Base-by-base conservation (phyloP, 495 filamentous ascomycete species). In the Aspergillus wentii region DNA sequence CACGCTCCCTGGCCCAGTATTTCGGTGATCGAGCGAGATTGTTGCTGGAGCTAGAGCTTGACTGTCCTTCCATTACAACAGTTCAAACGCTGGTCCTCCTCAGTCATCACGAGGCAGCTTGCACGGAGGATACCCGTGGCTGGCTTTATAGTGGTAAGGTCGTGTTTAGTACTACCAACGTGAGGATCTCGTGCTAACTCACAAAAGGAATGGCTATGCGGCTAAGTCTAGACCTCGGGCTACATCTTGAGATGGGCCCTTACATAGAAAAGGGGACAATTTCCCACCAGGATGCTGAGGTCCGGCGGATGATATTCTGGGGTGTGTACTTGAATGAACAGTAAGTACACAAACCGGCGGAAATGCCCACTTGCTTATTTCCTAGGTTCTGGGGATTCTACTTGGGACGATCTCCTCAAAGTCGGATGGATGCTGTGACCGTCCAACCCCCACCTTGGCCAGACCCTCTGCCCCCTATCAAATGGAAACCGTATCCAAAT, bases 81-180 rank as follows among this genome's bases (percentile, higher is more conserved):
- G 43, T 65, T 9, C 64, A 68, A 35, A 49, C 55, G 3, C 23
- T 68, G 21, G 56, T 59, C 0, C 46, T 68, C 13, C 36, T 68
- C 10, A 64, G 61, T 17, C 48, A 40, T 7, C 42, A 54, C 36
- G 64, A 68, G 13, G 43, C 49, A 13, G 48, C 35, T 7, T 40
- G 41, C n/a, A 53, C 37, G 2, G 40, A 41, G 19, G 57, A 66
- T 40, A 39, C 59, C 15, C 43, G 62, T 25, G 64, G 61, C 3
- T 65, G 61, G 64, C 41, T 68, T 4, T 64, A 64, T 34, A 58
- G 54, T 33, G 64, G 64, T 58, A 52, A 41, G 42, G n/a, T n/a
- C n/a, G n/a, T n/a, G n/a, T n/a, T n/a, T n/a, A n/a, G n/a, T n/a
- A n/a, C n/a, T n/a, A n/a, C n/a, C n/a, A n/a, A n/a, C n/a, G n/a